Base-by-base conservation (phyloP, 2,329 filamentous ascomycete species). In the Plectosphaerella sp. region DNA sequence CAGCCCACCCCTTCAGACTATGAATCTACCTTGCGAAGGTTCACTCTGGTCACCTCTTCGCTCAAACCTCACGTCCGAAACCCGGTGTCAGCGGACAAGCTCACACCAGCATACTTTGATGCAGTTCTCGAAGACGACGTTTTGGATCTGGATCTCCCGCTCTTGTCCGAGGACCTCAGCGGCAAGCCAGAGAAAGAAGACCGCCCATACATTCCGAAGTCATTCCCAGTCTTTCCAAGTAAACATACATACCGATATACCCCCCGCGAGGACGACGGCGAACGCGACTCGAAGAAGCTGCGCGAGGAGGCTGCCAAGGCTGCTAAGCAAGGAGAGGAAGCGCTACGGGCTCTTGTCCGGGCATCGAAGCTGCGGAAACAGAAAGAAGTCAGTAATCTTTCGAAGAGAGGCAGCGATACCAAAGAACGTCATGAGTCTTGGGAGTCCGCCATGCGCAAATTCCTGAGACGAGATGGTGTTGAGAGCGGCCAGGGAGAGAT, bases 201-300 rank as follows among this genome's bases (percentile, higher is more conserved):
- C 12, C 79, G 78, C 59, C 52, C 64, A 22, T 84, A 82, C 64
- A 84, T 87, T 11, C 83, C 83, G 0, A 66, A 69, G 36, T 73
- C 74, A 0, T 84, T 87, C 49, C 83, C 83, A 1, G 72, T 77
- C 10, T 86, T 86, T 54, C 83, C 83, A 0, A 84, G 82, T 62
- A 80, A 79, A 45, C 82, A 86, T 59, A 86, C 83, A 4, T 87
- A 85, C 66, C 78, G 75, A 39, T 80, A 78, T 60, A 86, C 83
- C 0, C 77, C 78, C 2, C 74, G 76, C 35, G 72, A 78, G 16
- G 72, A 78, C 54, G 70, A 68, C 41, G 71, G 67, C 16, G 64
- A 67, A 15, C 70, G 72, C 8, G 78, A 84, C 53, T 75, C 79
- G 0, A 76, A 82, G 59, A 80, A 79, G 62, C 80, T 84, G 45